Conservation (phyloP, 208 protist genomes). For the Spongospora subterranea region DNA sequence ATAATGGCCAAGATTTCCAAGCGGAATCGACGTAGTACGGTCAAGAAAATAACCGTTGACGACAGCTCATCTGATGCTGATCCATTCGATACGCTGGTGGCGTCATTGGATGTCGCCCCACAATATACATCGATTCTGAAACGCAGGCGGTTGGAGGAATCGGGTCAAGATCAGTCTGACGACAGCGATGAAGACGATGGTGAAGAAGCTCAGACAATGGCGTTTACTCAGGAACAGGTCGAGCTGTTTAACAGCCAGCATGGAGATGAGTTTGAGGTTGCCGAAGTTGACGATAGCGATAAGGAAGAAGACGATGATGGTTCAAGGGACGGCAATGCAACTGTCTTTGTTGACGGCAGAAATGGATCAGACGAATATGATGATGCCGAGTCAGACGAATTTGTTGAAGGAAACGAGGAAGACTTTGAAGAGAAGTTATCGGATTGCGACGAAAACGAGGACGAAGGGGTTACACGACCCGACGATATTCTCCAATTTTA, state of each 20-base stretch:
- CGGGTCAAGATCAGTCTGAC: background rate
- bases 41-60: too few species aligned
- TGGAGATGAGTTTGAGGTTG: slow-evolving; percentile 34
- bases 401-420: background rate
- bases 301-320: slow-evolving; percentile 6
- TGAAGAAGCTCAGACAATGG: background rate
- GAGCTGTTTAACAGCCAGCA: background rate
- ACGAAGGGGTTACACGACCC: too few species aligned
- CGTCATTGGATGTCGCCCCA: background rate
- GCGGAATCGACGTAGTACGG: too few species aligned
- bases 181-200: slow-evolving; percentile 30
- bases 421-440: background rate
- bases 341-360: background rate
- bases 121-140: slow-evolving; percentile 13
- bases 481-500: too few species aligned
- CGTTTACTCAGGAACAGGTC: background rate
- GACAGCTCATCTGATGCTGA: slow-evolving; percentile 29
- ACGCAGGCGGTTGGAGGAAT: background rate
- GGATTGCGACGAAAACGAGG: slow-evolving; percentile 11
- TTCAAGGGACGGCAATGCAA: background rate
- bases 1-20: too few species aligned
- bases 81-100: background rate
- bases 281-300: background rate
- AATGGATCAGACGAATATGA: background rate
- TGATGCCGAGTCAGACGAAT: background rate